Conservation (phyloP, 495 filamentous ascomycete species). For the Annulohypoxylon bovei region DNA sequence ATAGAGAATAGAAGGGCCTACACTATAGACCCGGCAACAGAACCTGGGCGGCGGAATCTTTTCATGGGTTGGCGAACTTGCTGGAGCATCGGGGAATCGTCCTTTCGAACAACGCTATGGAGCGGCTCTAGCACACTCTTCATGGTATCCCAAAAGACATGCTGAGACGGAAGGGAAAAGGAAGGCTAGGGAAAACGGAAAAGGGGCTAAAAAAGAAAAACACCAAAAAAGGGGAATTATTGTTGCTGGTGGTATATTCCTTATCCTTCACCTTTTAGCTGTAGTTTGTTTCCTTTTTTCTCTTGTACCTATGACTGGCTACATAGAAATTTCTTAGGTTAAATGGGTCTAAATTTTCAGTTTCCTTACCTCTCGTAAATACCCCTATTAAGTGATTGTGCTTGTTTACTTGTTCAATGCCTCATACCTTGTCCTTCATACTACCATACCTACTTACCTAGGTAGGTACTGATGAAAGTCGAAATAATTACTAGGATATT, state of each 20-base stretch:
- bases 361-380: too few species aligned
- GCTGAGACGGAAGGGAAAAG: neutral
- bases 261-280: neutral
- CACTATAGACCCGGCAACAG: neutral
- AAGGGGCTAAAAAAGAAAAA: neutral
- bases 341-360: too few species aligned
- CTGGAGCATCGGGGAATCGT: too few species aligned
- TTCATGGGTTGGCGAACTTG: too few species aligned
- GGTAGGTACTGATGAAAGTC: neutral
- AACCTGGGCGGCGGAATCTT: neutral
- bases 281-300: neutral
- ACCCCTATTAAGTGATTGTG: too few species aligned
- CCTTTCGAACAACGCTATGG: too few species aligned
- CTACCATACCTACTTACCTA: neutral
- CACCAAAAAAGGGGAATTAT: neutral
- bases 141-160: too few species aligned
- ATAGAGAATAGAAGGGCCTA: neutral
- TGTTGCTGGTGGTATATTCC: neutral
- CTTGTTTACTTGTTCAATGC: neutral
- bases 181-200: neutral
- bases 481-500: neutral
- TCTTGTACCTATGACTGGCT: neutral
- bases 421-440: neutral
- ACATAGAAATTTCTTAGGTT: too few species aligned
- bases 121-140: too few species aligned